Base-by-base conservation (phyloP, 768 basidiomycete species). In the Zangia roseola region DNA sequence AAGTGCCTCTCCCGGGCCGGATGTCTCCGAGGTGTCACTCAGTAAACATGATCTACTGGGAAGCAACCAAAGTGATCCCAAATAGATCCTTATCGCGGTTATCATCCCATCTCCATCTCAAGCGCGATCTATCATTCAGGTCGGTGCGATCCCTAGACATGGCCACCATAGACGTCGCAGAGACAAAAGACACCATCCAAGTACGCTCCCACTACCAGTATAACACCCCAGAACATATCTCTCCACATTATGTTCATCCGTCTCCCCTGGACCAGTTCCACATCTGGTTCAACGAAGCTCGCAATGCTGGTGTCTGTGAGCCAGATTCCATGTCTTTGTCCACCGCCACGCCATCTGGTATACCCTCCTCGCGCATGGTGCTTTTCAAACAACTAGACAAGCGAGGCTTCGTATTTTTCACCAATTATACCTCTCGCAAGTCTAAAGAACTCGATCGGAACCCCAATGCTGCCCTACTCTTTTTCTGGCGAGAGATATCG, bases 341-440 rank as follows among this genome's bases (percentile, higher is more conserved):
- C 42, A 92, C 91, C 43, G 80, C 82, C 10, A 82, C 88, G 1
- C 63, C 78, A 14, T 56, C 69, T 2, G 92, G 89, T 30, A 79
- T 94, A 54, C 95, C 95, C 21, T 92, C 91, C 31, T 82, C 87
- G 10, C 83, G 95, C 56, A 80, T 91, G 69, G 94, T 97, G 47
- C 83, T 97, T 50, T 82, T 98, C 62, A 97, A 94, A 69, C 81
- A 92, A 63, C 82, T 91, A 59, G 97, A 98, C 73, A 62, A 76
- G 25, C 82, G 75, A 46, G 97, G 97, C 43, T 97, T 98, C 73
- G 81, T 95, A 49, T 97, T 97, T 73, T 99, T 81, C 78, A 98
- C 95, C 26, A 99, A 99, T 71, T 98, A 98, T 73, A 80, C 83
- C 34, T 95, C 93, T 10, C 82, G 94, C 56, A 99, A 98, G 71